Base-by-base conservation (phyloP, 495 filamentous ascomycete genomes). In the Hypoxylon lenormandii region DNA sequence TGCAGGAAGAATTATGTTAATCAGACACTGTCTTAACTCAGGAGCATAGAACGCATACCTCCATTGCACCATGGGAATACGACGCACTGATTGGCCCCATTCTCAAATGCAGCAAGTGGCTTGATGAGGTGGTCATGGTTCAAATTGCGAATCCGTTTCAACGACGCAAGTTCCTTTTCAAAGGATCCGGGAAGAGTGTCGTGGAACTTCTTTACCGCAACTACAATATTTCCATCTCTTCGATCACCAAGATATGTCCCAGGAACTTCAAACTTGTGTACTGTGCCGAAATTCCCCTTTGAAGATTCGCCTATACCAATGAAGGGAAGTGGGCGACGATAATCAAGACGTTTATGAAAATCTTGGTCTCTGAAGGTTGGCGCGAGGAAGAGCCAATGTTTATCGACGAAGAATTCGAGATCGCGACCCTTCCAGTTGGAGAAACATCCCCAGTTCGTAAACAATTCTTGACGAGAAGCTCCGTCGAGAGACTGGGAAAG, bases 31-130 rank as follows among this genome's bases (percentile, higher is more conserved):
- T 45, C 5, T 23, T 23, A 23, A n/a, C 3, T 28, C 22, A 5
- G 46, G 18, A 21, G 8, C 7, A 19, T 23, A 12, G 23, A 11
- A 48, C 46, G 12, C 46, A 18, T 46, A 48, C 46, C 46, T 48
- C 46, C 46, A 23, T 48, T 11, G 8, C 46, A 48, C 46, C 46
- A 48, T 48, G 46, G 46, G 22, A 48, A 48, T n/a, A 48, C 4
- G 5, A 48, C 18, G 21, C 46, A 48, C 7, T 48, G 22, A 15
- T 48, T 16, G 10, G 22, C 6, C 8, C 46, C 46, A 23, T 22
- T 28, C 2, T 48, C 22, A 10, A 47, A 48, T 40, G 18, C 40
- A 16, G 21, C 55, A 28, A 59, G 40, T 47, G 55, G 55, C 30
- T 47, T 47, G 21, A 47, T 33, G 8, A 47, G 16, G 28, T 59